phyloP scores from a whole-genome alignment of 192 early-diverging fungal species.

The Blastocladiella britannica region DNA sequence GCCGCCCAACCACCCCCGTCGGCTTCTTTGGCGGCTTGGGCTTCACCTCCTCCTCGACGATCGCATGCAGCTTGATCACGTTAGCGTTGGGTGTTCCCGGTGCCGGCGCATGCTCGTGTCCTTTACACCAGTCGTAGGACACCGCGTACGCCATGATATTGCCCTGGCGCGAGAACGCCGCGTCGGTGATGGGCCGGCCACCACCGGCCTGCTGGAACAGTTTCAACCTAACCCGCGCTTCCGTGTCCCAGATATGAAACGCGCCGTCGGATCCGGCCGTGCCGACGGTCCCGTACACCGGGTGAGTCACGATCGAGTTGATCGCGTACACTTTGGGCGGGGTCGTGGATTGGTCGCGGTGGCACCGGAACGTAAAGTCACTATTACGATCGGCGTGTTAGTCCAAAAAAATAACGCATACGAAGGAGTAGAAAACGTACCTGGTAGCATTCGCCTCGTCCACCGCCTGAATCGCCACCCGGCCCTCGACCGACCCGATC shows the following conservation, averaged over 20 bases:
- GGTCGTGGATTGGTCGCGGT: too few relatives aligned
- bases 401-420: background rate
- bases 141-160: slow-evolving; percentile 77
- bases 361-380: slow-evolving; percentile 11
- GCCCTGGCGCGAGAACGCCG: slow-evolving; percentile 57
- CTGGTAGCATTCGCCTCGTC: slow-evolving; percentile 51
- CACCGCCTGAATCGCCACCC: slow-evolving; percentile 79
- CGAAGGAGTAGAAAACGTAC: background rate
- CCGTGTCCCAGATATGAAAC: slow-evolving; percentile 89
- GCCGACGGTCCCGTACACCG: slow-evolving; percentile 66
- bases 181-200: slow-evolving; percentile 40
- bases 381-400: slow-evolving; percentile 1
- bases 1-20: too few relatives aligned
- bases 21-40: slow-evolving; percentile 42
- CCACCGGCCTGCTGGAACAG: slow-evolving; percentile 27
- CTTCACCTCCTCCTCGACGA: slow-evolving; percentile 66
- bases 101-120: slow-evolving; percentile 40
- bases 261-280: slow-evolving; percentile 72
- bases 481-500: slow-evolving; percentile 82
- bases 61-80: slow-evolving; percentile 60
- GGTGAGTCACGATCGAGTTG: slow-evolving; percentile 46
- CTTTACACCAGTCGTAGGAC: slow-evolving; percentile 72
- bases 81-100: slow-evolving; percentile 39
- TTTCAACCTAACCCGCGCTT: slow-evolving; percentile 68
- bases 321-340: slow-evolving; percentile 32